A percentile compares a stretch with the other conserved stretches of the same genome.
phyloP scores from a whole-genome alignment of 2,329 filamentous ascomycete species.

The Dothideomycetidae sp. region DNA sequence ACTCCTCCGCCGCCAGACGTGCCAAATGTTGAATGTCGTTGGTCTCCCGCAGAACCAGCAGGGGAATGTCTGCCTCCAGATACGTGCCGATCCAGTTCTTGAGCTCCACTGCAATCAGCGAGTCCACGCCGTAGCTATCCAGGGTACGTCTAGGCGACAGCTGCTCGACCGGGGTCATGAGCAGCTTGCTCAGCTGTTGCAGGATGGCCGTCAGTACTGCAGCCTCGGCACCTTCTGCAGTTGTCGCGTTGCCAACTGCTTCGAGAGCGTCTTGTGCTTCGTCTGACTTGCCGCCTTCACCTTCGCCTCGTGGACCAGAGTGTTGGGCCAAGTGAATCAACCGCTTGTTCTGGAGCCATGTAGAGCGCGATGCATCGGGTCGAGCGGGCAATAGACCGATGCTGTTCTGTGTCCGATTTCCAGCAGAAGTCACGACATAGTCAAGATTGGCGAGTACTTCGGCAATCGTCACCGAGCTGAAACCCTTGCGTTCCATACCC shows the following conservation, averaged over 20 bases:
- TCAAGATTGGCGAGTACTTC: conserved; percentile 38
- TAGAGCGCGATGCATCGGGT: not conserved
- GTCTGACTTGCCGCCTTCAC: not conserved
- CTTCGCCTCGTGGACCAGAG: not conserved
- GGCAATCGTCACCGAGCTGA: conserved; percentile 17
- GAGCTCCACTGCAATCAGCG: conserved; percentile 27
- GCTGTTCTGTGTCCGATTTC: not conserved
- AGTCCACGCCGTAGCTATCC: conserved; percentile 25
- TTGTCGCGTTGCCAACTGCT: conserved; percentile 11
- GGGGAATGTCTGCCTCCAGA: conserved; percentile 31
- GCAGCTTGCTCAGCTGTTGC: not conserved
- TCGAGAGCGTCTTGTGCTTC: conserved; percentile 9
- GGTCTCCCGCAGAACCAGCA: conserved; percentile 28
- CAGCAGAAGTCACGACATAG: not conserved
- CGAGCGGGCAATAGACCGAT: not conserved
- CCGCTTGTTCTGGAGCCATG: not conserved
- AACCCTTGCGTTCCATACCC: conserved; percentile 21
- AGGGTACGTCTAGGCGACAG: not conserved
- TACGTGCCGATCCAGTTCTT: conserved; percentile 38
- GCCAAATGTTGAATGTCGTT: not conserved
- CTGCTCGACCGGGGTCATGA: not conserved
- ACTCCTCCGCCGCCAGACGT: not conserved
- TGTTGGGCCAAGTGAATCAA: not conserved
- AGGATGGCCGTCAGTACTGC: not conserved
- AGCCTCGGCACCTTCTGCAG: not conserved